phyloP scores from a whole-genome alignment of 2,329 filamentous ascomycete species.

The Beauveria sp. region DNA sequence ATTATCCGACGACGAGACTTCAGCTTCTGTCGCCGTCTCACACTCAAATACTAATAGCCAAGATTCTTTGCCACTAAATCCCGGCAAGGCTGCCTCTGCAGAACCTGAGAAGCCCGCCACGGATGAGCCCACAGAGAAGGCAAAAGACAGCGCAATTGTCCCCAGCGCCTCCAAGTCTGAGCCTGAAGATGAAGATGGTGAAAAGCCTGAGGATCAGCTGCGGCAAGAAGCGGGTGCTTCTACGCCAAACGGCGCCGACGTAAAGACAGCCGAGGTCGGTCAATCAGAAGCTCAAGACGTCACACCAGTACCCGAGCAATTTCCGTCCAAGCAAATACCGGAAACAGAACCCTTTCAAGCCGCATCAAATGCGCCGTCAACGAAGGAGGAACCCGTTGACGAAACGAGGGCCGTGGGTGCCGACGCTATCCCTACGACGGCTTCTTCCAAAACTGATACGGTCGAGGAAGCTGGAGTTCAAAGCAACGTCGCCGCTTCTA shows the following conservation, averaged over 20 bases:
- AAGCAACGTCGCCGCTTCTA: not conserved
- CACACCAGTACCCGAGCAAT: not conserved
- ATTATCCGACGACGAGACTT: constrained; percentile 2
- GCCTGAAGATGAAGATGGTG: not conserved
- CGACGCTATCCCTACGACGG: not conserved
- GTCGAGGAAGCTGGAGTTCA: not conserved
- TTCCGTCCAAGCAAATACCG: not conserved
- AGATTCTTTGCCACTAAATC: not conserved
- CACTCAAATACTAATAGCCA: not conserved
- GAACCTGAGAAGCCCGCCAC: not conserved
- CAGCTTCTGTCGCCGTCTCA: not conserved
- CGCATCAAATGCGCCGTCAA: not conserved
- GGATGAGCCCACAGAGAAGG: not conserved
- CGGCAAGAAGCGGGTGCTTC: not conserved
- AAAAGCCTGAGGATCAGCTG: not conserved
- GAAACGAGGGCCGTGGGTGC: not conserved
- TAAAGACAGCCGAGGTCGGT: not conserved
- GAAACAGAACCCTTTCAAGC: not conserved
- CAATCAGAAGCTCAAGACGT: not conserved
- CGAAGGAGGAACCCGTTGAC: not conserved
- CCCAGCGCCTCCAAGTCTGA: not conserved
- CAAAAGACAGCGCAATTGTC: not conserved
- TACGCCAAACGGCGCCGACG: not conserved
- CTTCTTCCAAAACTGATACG: not conserved
- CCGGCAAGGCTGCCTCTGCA: not conserved